Evolutionary conservation across 768 basidiomycete genomes (phyloP).

Genomic region (Pseudohyphozyma bogoriensis): DNA sequence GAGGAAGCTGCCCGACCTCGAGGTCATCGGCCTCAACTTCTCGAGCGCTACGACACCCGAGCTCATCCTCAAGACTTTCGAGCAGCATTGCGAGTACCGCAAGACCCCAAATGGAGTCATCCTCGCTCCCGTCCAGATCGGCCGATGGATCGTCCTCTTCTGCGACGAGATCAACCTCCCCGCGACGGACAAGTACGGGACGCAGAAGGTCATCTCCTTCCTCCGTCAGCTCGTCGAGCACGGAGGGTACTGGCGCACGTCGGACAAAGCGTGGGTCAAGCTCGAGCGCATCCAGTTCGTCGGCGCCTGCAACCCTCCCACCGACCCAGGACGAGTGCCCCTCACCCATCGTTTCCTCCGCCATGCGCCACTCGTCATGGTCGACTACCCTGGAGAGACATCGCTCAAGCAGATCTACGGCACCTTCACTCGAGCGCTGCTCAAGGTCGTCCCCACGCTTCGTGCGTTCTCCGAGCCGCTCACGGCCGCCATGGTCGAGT

Average conservation of each 20-base stretch:
- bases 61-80: constrained; percentile 96
- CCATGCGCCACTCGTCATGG: constrained; percentile 95
- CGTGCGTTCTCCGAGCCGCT: constrained; percentile 86
- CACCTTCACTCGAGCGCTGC: constrained; percentile 88
- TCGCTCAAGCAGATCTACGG: constrained; percentile 98
- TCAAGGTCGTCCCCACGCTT: constrained; percentile 89
- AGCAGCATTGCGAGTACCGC: constrained; percentile 97
- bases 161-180: constrained; percentile 99
- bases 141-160: constrained; percentile 98
- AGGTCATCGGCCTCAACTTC: constrained; percentile 97
- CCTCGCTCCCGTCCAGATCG: constrained; percentile 84
- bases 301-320: constrained; percentile 97
- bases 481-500: constrained; percentile 92
- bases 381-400: constrained; percentile 94
- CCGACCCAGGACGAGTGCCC: constrained; percentile 97
- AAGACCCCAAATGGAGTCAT: constrained; percentile 98
- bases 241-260: constrained; percentile 87
- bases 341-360: constrained; percentile 94
- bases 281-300: constrained; percentile 99
- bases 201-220: constrained; percentile 97
- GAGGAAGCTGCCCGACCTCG: constrained; percentile 95
- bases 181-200: constrained; percentile 93
- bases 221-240: constrained; percentile 90
- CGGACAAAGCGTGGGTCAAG: constrained; percentile 93
- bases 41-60: constrained; percentile 98